These are phyloP conservation scores for Jaenimonas drosophilae DNA, from an alignment of 208 protist species.

Conservation along the genomic window DNA sequence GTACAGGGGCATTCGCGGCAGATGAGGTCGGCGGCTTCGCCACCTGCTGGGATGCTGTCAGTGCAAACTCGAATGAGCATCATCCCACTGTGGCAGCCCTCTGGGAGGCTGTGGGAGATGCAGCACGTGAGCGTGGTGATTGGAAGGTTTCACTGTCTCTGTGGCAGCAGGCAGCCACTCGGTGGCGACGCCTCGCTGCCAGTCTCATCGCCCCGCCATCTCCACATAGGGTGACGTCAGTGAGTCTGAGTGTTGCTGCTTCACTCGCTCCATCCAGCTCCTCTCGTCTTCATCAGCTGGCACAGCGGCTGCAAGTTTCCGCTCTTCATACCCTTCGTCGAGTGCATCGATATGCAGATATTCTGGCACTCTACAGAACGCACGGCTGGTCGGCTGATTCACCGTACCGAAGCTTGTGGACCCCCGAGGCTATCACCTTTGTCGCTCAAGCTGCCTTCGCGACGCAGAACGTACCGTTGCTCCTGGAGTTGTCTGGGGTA, in stretches of 20 bases:
- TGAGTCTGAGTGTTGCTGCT: no score
- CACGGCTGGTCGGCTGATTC: not conserved
- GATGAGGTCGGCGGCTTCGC: no score
- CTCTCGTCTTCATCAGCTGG: no score
- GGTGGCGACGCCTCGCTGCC: no score
- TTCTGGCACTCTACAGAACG: conserved; percentile 18
- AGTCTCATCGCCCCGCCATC: not conserved
- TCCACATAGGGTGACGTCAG: not conserved
- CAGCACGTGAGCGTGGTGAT: conserved; percentile 34
- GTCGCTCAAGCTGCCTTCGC: conserved; percentile 55
- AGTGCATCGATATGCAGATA: conserved; percentile 27
- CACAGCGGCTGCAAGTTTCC: conserved; percentile 24
- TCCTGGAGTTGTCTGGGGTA: conserved; percentile 19
- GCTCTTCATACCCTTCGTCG: conserved; percentile 37
- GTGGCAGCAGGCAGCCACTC: conserved; percentile 12
- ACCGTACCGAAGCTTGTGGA: conserved; percentile 24
- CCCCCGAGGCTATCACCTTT: conserved; percentile 19
- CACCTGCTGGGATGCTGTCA: no score
- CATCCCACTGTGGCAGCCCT: no score
- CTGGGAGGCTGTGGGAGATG: conserved; percentile 14
- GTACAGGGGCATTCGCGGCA: no score
- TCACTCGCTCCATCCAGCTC: no score
- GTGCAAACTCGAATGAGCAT: no score
- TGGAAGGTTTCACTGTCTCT: conserved; percentile 30
- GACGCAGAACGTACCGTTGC: conserved; percentile 20